phyloP scores from a whole-genome alignment of 306 rosid genomes.

The Datisca glomerata region DNA sequence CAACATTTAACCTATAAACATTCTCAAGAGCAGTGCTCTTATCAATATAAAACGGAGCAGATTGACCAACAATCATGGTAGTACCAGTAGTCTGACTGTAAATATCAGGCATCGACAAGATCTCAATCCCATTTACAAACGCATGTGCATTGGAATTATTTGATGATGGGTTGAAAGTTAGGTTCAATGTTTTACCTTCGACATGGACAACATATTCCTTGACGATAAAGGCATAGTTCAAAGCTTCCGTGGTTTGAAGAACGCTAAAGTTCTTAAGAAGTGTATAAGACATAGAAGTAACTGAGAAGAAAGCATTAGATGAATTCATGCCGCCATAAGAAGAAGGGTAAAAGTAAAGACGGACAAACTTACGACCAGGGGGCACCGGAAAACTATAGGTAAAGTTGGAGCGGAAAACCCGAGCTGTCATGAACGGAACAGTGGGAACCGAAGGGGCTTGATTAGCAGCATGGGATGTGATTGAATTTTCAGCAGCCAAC shows the following conservation, averaged over 20 bases:
- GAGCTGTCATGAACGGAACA: slow-evolving; percentile 59
- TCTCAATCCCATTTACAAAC: slow-evolving; percentile 89
- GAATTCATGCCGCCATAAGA: slow-evolving; percentile 47
- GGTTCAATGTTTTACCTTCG: slow-evolving; percentile 38
- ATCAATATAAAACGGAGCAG: slow-evolving; percentile 19
- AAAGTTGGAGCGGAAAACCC: slow-evolving; percentile 38
- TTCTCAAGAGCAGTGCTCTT: slow-evolving; percentile 63
- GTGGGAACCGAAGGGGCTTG: slow-evolving; percentile 64
- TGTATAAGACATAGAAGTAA: slow-evolving; percentile 38
- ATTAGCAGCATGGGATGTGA: slow-evolving; percentile 26
- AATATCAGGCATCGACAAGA: slow-evolving; percentile 78
- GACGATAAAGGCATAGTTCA: slow-evolving; percentile 41
- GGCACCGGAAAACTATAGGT: slow-evolving; percentile 73
- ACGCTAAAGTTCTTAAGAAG: slow-evolving; percentile 67
- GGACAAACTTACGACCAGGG: slow-evolving; percentile 57
- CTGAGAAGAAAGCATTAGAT: slow-evolving; percentile 45
- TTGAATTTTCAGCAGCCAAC: slow-evolving; percentile 24
- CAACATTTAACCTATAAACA: slow-evolving; percentile 65
- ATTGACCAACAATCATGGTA: slow-evolving; percentile 34
- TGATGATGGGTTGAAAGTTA: slow-evolving; percentile 59
- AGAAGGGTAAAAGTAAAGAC: slow-evolving; percentile 61
- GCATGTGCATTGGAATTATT: slow-evolving; percentile 48
- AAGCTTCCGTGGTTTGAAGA: slow-evolving; percentile 41
- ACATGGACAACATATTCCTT: slow-evolving; percentile 61
- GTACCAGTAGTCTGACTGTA: slow-evolving; percentile 31